Evolutionary conservation across 257 asterid genomes (phyloP).

Genomic region (Anisodus acutangulus): DNA sequence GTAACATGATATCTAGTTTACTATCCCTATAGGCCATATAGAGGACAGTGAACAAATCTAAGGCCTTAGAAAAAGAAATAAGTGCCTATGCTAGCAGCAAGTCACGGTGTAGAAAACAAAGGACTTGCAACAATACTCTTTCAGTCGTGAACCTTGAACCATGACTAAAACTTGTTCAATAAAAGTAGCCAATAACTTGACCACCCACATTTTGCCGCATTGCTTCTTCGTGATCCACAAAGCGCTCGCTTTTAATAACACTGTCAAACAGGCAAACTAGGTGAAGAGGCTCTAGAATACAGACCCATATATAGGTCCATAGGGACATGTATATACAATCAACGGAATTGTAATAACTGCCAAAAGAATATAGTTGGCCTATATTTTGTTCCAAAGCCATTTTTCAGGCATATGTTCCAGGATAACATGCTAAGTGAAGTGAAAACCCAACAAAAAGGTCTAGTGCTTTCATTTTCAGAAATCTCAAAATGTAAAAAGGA

Average conservation of each 20-base stretch:
- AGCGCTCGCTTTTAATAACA: background rate
- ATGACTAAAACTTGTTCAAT: slow-evolving; percentile 39
- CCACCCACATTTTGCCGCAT: slow-evolving; percentile 82
- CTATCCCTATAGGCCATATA: background rate
- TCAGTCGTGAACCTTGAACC: background rate
- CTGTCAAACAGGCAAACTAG: background rate
- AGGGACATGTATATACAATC: background rate
- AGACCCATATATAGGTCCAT: background rate
- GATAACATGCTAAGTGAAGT: background rate
- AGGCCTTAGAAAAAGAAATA: background rate
- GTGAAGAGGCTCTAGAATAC: background rate
- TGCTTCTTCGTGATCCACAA: slow-evolving; percentile 86
- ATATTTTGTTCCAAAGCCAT: background rate
- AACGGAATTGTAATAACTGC: background rate
- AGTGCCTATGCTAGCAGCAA: background rate
- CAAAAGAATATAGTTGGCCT: background rate
- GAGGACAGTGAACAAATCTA: background rate
- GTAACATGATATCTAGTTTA: background rate
- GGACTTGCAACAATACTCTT: background rate
- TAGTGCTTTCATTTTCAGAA: background rate
- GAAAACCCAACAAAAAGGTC: background rate
- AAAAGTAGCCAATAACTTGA: slow-evolving; percentile 91
- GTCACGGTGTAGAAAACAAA: background rate
- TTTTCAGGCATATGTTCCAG: background rate
- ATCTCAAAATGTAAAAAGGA: background rate